Base-by-base conservation (phyloP, 305 asterid species). In the Solanum aculeatissimum region DNA sequence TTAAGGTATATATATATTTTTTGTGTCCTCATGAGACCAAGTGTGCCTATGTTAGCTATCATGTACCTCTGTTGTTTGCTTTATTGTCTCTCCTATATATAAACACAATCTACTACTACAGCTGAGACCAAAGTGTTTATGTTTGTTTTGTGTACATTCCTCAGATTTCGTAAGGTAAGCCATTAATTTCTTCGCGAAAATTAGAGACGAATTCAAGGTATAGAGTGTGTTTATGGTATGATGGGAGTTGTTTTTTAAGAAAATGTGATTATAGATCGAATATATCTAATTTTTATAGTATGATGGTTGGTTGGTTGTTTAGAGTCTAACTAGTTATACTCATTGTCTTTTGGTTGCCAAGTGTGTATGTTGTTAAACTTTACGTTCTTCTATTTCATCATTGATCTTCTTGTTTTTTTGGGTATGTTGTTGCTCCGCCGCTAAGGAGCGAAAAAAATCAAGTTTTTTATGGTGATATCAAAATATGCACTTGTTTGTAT, bases 31-130 rank as follows among this genome's bases (percentile, higher is more conserved):
- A 63, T 83, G 78, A 85, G 82, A 87, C 53, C 82, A 69, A 84
- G 86, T 14, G 54, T 85, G 38, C 51, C 77, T 53, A 65, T 89
- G 92, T 87, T 88, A 60, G 84, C 92, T 87, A 85, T 84, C 82
- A 49, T 90, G 90, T 86, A 90, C 82, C 89, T 66, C 86, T 75
- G 77, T 10, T 51, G 82, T 77, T 71, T 81, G 87, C 88, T 66
- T 54, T 53, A 11, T 80, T 87, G 86, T 84, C 88, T 29, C 85
- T 87, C 49, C 82, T 81, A 69, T 86, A 87, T 87, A 88, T 85
- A 86, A 19, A 80, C 40, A 49, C 47, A 51, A 43, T 3, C 19
- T 84, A 65, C n/a, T 42, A 49, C 21, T 63, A 70, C 43, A 49
- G 23, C 54, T 53, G 85, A 70, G 81, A 49, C 43, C 63, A 75